Base-by-base conservation (phyloP, 768 basidiomycete genomes). In the Suillus clintonianus region DNA sequence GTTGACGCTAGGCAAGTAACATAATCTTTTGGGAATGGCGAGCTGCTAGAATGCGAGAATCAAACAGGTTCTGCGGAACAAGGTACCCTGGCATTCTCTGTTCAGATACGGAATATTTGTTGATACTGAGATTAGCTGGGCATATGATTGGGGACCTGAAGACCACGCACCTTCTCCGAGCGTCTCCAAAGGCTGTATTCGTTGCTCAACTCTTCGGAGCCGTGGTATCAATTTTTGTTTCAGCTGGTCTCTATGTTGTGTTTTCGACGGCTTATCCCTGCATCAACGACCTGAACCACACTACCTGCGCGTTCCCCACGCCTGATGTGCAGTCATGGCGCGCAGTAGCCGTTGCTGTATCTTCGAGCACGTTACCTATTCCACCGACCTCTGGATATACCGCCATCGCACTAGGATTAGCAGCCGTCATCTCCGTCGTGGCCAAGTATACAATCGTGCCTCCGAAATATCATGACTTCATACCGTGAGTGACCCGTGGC, bases 61-160 rank as follows among this genome's bases (percentile, higher is more conserved):
- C 24, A 37, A 13, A 34, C 36, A 61, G 60, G 60, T 47, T 32
- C 60, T 10, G 60, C 60, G 4, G 27, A 61, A 39, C 60, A 61
- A 48, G 60, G 60, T 61, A 19, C 11, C 9, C n/a, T 4, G 30
- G 24, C 5, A 10, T 37, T 22, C n/a, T 13, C 34, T 53, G 10
- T 30, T 10, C 10, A 15, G 30, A 36, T 19, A 17, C 13, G 5
- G 19, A 22, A 43, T 37, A 19, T 59, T 10, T 6, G 24, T 22
- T 42, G 39, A 36, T 59, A 41, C n/a, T n/a, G 24, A 9, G 48
- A 48, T 36, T 32, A 61, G 78, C 84, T n/a, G 68, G 79, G 14
- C 86, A 88, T 70, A 86, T 87, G 86, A 83, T 81, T 27, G 85
- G 85, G 62, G 86, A 87, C 70, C 70, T 87, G 66, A 87, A 87